Evolutionary conservation across 345 rosid genomes (phyloP).

Genomic region (Psidium friedrichsthalianum): DNA sequence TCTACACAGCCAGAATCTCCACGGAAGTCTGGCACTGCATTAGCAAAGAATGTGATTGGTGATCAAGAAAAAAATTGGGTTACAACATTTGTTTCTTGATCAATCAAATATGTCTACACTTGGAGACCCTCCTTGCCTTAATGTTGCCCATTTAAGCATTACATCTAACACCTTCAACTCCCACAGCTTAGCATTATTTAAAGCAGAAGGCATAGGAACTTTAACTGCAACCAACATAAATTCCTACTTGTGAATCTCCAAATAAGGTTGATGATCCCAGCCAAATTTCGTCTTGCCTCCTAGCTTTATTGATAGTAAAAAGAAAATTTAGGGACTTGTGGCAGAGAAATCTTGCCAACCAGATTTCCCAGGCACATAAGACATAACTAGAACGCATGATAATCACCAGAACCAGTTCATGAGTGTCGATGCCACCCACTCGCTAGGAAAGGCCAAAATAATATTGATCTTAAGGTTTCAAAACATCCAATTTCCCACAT

Average conservation of each 20-base stretch:
- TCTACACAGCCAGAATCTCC: conserved; percentile 73
- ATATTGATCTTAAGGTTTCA: neutral
- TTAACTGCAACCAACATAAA: neutral
- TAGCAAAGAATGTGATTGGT: neutral
- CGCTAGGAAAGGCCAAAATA: neutral
- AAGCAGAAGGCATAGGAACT: neutral
- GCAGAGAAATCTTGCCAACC: neutral
- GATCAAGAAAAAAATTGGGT: neutral
- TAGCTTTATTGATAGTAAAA: neutral
- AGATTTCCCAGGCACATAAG: neutral
- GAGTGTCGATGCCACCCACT: neutral
- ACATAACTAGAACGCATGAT: neutral
- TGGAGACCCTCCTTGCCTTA: neutral
- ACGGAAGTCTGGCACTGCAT: conserved; percentile 90
- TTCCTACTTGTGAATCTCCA: neutral
- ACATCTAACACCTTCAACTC: neutral
- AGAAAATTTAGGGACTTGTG: neutral
- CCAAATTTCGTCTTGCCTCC: neutral
- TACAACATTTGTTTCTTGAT: neutral
- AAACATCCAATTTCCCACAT: neutral
- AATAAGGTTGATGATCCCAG: neutral
- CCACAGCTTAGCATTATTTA: neutral
- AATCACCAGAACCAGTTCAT: neutral
- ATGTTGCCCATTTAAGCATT: neutral
- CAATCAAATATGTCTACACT: neutral